phyloP scores from a whole-genome alignment of 345 rosid species.

The Corymbia maculata region DNA sequence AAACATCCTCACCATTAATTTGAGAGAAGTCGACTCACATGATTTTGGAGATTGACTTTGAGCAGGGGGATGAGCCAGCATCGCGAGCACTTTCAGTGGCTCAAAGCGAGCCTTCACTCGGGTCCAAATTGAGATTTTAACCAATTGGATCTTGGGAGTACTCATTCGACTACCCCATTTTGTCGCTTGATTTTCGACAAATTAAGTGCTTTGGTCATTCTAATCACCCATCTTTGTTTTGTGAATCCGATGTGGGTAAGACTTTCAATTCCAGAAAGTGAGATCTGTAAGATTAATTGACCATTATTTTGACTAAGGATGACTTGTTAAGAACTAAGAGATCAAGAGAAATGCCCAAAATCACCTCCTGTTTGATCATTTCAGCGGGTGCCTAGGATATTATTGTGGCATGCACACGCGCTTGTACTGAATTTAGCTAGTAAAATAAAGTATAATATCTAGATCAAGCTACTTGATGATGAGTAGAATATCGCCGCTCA shows the following conservation, averaged over 20 bases:
- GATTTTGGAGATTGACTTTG: constrained; percentile 25
- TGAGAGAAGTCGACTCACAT: constrained; percentile 17
- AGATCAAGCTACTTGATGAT: not conserved
- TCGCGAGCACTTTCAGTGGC: constrained; percentile 20
- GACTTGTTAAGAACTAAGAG: not conserved
- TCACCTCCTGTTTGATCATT: not conserved
- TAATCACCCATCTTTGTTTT: not conserved
- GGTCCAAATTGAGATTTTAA: not conserved
- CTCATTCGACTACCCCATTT: not conserved
- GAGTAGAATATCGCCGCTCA: not conserved
- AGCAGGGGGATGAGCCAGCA: not conserved
- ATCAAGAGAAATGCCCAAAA: not conserved
- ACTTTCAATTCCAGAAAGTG: not conserved
- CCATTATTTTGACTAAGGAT: not conserved
- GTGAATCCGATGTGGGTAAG: not conserved
- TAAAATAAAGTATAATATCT: not conserved
- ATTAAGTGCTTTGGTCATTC: not conserved
- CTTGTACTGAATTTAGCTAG: not conserved
- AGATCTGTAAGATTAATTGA: not conserved
- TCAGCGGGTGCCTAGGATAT: not conserved
- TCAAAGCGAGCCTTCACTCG: not conserved
- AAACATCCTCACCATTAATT: constrained; percentile 16
- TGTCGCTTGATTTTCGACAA: not conserved
- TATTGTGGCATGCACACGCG: not conserved
- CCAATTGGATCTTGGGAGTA: not conserved